These are phyloP conservation scores for Kappamyces sp. DNA, from an alignment of 192 early-diverging fungal species.

Conservation along the genomic window DNA sequence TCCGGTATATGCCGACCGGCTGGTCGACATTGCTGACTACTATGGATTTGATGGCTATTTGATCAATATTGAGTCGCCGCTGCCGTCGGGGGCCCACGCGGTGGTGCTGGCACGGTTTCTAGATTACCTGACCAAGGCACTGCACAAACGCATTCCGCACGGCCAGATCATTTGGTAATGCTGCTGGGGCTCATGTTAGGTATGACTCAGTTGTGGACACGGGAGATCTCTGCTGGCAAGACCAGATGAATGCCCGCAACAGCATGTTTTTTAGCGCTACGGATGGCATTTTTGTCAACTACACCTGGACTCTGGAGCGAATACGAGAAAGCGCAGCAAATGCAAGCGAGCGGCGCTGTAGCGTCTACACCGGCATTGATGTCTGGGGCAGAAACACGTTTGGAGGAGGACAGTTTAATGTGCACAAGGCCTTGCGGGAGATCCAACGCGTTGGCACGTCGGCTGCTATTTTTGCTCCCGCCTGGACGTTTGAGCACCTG, in stretches of 20 bases:
- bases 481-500: conserved; percentile 58
- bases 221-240: conserved; percentile 55
- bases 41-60: conserved; percentile 67
- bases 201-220: conserved; percentile 55
- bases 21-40: conserved; percentile 52
- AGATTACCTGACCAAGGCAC: conserved; percentile 33
- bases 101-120: conserved; percentile 35
- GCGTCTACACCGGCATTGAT: conserved; percentile 61
- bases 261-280: conserved; percentile 47
- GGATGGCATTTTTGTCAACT: conserved; percentile 48
- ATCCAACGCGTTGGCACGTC: conserved; percentile 38
- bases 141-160: conserved; percentile 44
- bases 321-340: conserved; percentile 18
- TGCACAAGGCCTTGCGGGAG: conserved; percentile 43
- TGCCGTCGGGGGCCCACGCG: conserved; percentile 19
- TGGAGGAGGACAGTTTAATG: conserved; percentile 48
- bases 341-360: conserved; percentile 31
- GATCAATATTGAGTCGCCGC: conserved; percentile 58
- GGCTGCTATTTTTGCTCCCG: conserved; percentile 57
- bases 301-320: conserved; percentile 30
- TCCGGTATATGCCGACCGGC: conserved; percentile 48
- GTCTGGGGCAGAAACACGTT: conserved; percentile 60
- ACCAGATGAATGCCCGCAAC: conserved; percentile 45
- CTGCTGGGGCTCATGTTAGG: conserved; percentile 13
- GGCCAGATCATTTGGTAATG: conserved; percentile 43